These are phyloP conservation scores for Emergomyces africanus DNA, from an alignment of 2,329 filamentous ascomycete genomes.

Conservation along the genomic window DNA sequence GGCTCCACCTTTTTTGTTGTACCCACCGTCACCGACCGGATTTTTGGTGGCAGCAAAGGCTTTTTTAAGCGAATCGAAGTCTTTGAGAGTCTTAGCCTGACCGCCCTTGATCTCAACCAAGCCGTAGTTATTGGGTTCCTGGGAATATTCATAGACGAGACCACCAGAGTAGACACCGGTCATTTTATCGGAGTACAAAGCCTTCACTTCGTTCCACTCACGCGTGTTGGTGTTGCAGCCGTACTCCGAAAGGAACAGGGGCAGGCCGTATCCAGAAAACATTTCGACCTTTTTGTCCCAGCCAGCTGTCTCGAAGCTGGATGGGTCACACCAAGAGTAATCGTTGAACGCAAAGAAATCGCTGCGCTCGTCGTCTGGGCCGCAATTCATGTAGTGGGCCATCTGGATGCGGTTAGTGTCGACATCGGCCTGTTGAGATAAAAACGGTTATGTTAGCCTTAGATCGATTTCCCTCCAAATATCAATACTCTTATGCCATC, in stretches of 20 bases:
- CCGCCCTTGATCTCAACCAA: constrained; percentile 54
- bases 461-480: background rate
- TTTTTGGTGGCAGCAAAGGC: constrained; percentile 38
- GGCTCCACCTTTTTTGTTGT: constrained; percentile 41
- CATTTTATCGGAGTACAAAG: constrained; percentile 77
- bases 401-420: constrained; percentile 74
- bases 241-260: constrained; percentile 90
- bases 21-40: constrained; percentile 46
- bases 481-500: background rate
- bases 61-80: constrained; percentile 48
- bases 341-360: constrained; percentile 89
- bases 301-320: constrained; percentile 62
- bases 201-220: constrained; percentile 63
- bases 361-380: constrained; percentile 65
- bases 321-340: constrained; percentile 62
- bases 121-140: constrained; percentile 67
- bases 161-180: constrained; percentile 85
- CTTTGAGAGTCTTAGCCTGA: constrained; percentile 39
- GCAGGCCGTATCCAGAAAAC: constrained; percentile 74
- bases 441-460: background rate
- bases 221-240: constrained; percentile 78
- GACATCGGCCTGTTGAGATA: constrained; percentile 52
- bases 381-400: constrained; percentile 89
- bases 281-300: constrained; percentile 84
- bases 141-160: constrained; percentile 87